Percentiles rank a stretch among this genome's conserved stretches.
Conservation (phyloP, 441 rosid species). For the Cnidoscolus chayamansa region DNA sequence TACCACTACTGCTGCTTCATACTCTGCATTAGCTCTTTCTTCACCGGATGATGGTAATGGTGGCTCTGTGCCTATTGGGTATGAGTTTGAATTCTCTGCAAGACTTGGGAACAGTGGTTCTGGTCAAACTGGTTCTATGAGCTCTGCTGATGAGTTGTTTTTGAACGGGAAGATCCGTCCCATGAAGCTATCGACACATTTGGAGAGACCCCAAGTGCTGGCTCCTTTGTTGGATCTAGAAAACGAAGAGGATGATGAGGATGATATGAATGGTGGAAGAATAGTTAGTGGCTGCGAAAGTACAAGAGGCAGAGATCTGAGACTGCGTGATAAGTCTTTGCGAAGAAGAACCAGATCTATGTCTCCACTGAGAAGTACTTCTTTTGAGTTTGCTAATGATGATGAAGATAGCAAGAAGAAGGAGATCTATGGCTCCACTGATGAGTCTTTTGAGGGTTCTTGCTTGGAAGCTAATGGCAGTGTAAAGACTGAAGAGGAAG, state of each 20-base stretch:
- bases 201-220: conserved; percentile 71
- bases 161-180: conserved; percentile 89
- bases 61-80: conserved; percentile 37
- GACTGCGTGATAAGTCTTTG: conserved; percentile 59
- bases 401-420: conserved; percentile 16
- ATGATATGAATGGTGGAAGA: not conserved
- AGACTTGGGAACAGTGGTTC: conserved; percentile 48
- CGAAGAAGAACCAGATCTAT: conserved; percentile 81
- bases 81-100: conserved; percentile 82
- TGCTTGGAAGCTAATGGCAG: conserved; percentile 16
- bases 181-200: conserved; percentile 76
- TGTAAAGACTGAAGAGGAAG: conserved; percentile 26
- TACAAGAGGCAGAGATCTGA: conserved; percentile 66
- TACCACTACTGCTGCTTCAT: conserved; percentile 30
- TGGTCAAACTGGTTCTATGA: conserved; percentile 56
- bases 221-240: conserved; percentile 75
- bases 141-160: conserved; percentile 89
- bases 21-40: conserved; percentile 28
- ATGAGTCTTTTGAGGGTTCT: not conserved
- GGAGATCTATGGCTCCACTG: conserved; percentile 4
- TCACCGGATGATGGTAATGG: conserved; percentile 24
- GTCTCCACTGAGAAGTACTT: conserved; percentile 64
- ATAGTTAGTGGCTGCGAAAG: not conserved
- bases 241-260: conserved; percentile 35
- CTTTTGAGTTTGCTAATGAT: conserved; percentile 34